These are phyloP conservation scores for Malassezia restricta DNA, from an alignment of 1,284 basidiomycete species.

Conservation along the genomic window DNA sequence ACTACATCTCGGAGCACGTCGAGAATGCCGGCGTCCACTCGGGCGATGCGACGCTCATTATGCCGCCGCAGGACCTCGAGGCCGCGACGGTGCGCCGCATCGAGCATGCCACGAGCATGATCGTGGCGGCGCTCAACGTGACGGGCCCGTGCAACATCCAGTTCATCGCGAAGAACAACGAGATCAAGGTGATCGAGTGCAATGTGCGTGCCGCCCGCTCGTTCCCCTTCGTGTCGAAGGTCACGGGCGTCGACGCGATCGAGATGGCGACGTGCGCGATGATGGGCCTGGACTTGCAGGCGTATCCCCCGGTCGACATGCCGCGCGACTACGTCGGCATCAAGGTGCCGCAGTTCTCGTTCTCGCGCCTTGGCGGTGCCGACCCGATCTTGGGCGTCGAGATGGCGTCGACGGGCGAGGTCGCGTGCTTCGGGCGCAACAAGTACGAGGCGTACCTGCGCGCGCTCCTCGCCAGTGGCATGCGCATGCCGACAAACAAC, in stretches of 20 bases:
- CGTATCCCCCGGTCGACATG: constrained; percentile 77
- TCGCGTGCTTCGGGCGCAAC: constrained; percentile 92
- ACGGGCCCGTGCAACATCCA: constrained; percentile 99
- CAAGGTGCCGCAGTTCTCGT: constrained; percentile 98
- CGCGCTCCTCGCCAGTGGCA: constrained; percentile 88
- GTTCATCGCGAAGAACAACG: constrained; percentile 99
- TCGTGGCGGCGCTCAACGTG: constrained; percentile 84
- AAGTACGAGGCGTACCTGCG: constrained; percentile 98
- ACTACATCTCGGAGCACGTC: constrained; percentile 97
- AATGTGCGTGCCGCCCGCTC: constrained; percentile 94
- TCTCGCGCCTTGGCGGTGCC: constrained; percentile 84
- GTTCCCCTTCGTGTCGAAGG: constrained; percentile 98
- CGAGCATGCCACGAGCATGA: constrained; percentile 90
- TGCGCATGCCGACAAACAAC: constrained; percentile 86
- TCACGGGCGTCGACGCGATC: constrained; percentile 91
- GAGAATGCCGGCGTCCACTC: constrained; percentile 98
- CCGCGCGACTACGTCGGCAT: constrained; percentile 90
- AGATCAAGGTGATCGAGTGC: constrained; percentile 99
- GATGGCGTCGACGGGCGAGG: constrained; percentile 99
- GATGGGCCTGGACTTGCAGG: constrained; percentile 73
- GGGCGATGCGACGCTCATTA: constrained; percentile 91
- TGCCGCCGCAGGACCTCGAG: constrained; percentile 94
- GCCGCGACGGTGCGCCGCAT: constrained; percentile 90
- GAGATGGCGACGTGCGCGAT: constrained; percentile 98
- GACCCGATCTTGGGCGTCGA: constrained; percentile 98